Conservation (phyloP, 1,139 yeast species). For the Pichia sp. region DNA sequence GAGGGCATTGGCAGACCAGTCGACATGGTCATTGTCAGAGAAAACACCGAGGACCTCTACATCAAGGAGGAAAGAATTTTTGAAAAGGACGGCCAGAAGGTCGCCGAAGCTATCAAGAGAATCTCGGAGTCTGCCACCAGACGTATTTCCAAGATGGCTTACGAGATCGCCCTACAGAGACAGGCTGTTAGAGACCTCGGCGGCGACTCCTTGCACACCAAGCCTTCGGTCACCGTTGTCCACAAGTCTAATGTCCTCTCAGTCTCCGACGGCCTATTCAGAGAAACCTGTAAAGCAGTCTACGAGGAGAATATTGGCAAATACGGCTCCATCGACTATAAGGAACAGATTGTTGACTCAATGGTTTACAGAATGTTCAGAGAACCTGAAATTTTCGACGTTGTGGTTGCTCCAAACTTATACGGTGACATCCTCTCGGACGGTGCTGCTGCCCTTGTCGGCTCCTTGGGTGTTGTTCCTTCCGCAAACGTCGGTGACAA, state of each 20-base stretch:
- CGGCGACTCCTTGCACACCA: constrained; percentile 49
- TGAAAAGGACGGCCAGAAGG: constrained; percentile 73
- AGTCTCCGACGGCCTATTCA: constrained; percentile 90
- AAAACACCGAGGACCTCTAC: constrained; percentile 95
- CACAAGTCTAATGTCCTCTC: constrained; percentile 95
- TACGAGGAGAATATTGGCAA: constrained; percentile 61
- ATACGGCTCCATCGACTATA: constrained; percentile 58
- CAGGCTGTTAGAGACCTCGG: constrained; percentile 69
- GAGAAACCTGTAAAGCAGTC: constrained; percentile 80
- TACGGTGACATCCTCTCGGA: constrained; percentile 96
- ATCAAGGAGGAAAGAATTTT: constrained; percentile 85
- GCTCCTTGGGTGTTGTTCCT: constrained; percentile 97
- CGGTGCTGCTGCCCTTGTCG: constrained; percentile 98
- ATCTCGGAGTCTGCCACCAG: constrained; percentile 83
- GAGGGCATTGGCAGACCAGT: constrained; percentile 80
- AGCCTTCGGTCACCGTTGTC: constrained; percentile 81
- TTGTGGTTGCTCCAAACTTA: constrained; percentile 95
- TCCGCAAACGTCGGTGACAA: constrained; percentile 95
- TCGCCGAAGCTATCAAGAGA: constrained; percentile 97
- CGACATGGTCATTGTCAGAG: constrained; percentile 96
- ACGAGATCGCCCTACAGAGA: constrained; percentile 88
- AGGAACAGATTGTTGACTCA: constrained; percentile 97
- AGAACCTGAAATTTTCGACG: constrained; percentile 95
- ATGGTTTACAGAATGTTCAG: constrained; percentile 99
- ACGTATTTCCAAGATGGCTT: constrained; percentile 85